Percentiles rank a stretch among this genome's conserved stretches.
phyloP scores from a whole-genome alignment of 768 basidiomycete genomes.

The Cyclocybe aegerita region DNA sequence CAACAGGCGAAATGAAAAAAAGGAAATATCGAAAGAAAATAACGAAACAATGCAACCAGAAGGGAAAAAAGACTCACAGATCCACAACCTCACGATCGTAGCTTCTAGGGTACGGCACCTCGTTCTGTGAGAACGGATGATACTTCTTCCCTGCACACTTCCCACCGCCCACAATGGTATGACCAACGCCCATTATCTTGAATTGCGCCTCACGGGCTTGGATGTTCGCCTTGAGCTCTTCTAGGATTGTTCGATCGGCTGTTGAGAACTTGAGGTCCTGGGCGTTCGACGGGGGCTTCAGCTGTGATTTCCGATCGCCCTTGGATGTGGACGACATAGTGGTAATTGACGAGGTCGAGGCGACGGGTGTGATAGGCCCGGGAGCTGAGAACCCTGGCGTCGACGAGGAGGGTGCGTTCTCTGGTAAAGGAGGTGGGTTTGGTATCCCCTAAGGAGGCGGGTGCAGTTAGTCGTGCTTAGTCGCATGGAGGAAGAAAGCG shows the following conservation, averaged over 20 bases:
- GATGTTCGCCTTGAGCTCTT: conserved; percentile 53
- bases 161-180: conserved; percentile 27
- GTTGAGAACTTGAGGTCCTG: conserved; percentile 47
- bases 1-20: background rate
- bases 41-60: conserved; percentile 1
- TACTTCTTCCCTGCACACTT: conserved; percentile 46
- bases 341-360: background rate
- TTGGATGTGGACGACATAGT: background rate
- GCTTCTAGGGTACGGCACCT: conserved; percentile 69
- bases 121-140: conserved; percentile 47
- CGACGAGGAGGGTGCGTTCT: background rate
- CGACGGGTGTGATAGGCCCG: conserved; percentile 1
- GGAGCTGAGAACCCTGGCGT: background rate
- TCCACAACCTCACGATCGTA: conserved; percentile 66
- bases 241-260: conserved; percentile 58
- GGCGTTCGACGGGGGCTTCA: background rate
- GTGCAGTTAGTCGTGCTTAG: too few species aligned
- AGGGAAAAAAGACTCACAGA: conserved; percentile 46
- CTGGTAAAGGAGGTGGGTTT: too few species aligned
- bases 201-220: conserved; percentile 58
- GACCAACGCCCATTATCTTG: conserved; percentile 43
- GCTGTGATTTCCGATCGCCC: background rate
- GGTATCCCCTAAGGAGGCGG: too few species aligned
- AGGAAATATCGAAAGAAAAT: background rate
- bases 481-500: too few species aligned